Conservation (phyloP, 306 rosid genomes). For the Arachis hypogaea region DNA sequence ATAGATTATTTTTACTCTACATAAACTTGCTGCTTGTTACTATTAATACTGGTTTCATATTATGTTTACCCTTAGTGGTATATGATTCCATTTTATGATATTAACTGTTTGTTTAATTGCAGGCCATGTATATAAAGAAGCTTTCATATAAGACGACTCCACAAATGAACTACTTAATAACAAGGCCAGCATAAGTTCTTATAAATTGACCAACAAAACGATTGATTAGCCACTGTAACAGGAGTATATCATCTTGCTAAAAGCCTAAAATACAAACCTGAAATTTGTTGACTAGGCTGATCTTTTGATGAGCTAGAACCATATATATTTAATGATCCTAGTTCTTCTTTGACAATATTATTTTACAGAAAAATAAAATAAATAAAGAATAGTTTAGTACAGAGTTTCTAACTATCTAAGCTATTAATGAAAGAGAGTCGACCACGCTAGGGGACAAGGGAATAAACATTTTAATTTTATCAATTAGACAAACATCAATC, state of each 20-base stretch:
- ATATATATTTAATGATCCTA: conserved; percentile 59
- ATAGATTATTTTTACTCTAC: not conserved
- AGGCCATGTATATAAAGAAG: not conserved
- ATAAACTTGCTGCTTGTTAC: not conserved
- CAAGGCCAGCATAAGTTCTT: not conserved
- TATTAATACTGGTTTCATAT: not conserved
- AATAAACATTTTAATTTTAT: conserved; percentile 9
- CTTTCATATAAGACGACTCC: not conserved
- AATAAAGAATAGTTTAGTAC: conserved; percentile 22
- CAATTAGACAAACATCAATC: not conserved
- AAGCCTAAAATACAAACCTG: conserved; percentile 51
- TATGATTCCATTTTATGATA: not conserved
- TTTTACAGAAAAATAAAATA: conserved; percentile 47
- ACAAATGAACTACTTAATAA: conserved; percentile 16
- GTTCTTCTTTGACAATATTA: conserved; percentile 47
- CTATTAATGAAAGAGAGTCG: conserved; percentile 2
- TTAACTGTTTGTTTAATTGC: not conserved
- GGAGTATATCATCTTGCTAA: not conserved
- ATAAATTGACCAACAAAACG: conserved; percentile 26
- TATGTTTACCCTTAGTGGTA: not conserved
- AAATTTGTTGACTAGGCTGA: conserved; percentile 48
- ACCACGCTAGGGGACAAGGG: not conserved
- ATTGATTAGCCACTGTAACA: too few species aligned
- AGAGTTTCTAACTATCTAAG: conserved; percentile 14
- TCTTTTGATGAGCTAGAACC: conserved; percentile 73